Conservation (phyloP, 164 flowering plant genomes). For the Nymphaea colorata region DNA sequence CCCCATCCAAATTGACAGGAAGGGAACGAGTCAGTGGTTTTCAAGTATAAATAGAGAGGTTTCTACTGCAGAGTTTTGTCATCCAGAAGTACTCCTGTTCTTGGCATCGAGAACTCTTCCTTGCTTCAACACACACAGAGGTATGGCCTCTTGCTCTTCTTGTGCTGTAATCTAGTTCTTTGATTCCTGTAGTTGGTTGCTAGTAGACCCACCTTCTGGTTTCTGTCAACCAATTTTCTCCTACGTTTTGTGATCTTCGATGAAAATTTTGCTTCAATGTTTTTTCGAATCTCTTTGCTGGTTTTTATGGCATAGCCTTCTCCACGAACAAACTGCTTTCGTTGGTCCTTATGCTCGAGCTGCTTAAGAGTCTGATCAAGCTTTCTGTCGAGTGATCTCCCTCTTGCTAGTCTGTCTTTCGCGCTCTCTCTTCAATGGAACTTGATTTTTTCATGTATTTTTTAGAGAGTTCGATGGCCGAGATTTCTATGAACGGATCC, state of each 20-base stretch:
- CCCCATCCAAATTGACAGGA: not conserved
- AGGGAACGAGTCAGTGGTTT: not conserved
- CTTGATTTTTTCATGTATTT: not conserved
- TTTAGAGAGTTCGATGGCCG: slow-evolving; percentile 6
- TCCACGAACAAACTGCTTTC: not conserved
- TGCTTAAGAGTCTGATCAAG: not conserved
- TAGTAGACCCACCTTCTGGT: not conserved
- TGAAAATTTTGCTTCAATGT: not conserved
- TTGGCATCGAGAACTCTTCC: not conserved
- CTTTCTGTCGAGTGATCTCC: not conserved
- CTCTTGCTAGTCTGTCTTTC: too few relatives aligned
- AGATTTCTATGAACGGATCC: slow-evolving; percentile 6
- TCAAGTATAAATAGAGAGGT: not conserved
- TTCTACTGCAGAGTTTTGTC: not conserved
- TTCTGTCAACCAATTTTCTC: not conserved
- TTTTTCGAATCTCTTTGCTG: not conserved
- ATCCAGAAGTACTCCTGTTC: not conserved
- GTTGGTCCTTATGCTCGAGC: not conserved
- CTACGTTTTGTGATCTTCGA: not conserved
- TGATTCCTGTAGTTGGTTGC: not conserved
- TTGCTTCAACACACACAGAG: too few relatives aligned
- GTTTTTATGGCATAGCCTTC: not conserved
- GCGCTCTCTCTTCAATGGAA: not conserved
- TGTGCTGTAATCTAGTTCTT: not conserved
- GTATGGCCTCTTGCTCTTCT: too few relatives aligned